Conservation (phyloP, 176 grass and related monocot species). For the Lolium multiflorum region DNA sequence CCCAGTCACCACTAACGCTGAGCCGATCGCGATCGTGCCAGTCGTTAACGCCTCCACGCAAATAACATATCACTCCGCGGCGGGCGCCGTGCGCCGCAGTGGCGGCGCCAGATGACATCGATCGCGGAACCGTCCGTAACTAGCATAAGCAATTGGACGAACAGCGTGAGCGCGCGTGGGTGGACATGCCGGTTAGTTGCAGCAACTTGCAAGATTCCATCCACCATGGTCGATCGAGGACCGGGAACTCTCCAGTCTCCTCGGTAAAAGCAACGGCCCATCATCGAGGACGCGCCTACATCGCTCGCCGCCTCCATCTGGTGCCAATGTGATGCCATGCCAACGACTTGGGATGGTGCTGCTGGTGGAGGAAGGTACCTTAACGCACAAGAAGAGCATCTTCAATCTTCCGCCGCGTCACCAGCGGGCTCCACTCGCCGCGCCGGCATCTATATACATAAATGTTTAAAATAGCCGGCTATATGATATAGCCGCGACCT, state of each 20-base stretch:
- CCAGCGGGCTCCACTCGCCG: slow-evolving; percentile 1
- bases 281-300: no score
- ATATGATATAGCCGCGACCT: no score
- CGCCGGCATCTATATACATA: neutral
- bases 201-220: no score
- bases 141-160: neutral
- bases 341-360: no score
- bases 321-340: no score
- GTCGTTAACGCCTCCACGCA: no score
- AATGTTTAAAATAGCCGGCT: no score
- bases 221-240: no score
- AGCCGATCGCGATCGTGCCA: no score
- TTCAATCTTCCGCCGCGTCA: slow-evolving; percentile 31
- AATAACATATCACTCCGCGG: no score
- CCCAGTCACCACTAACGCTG: neutral
- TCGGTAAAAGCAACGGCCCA: slow-evolving; percentile 11
- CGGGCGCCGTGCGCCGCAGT: no score
- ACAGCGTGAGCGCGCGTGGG: neutral
- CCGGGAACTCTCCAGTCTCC: neutral
- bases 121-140: neutral
- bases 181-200: no score
- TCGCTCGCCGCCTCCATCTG: neutral
- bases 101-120: neutral
- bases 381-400: slow-evolving; percentile 37
- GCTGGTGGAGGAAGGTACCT: neutral